Conservation (phyloP, 345 rosid species). For the Erodium maritimum region DNA sequence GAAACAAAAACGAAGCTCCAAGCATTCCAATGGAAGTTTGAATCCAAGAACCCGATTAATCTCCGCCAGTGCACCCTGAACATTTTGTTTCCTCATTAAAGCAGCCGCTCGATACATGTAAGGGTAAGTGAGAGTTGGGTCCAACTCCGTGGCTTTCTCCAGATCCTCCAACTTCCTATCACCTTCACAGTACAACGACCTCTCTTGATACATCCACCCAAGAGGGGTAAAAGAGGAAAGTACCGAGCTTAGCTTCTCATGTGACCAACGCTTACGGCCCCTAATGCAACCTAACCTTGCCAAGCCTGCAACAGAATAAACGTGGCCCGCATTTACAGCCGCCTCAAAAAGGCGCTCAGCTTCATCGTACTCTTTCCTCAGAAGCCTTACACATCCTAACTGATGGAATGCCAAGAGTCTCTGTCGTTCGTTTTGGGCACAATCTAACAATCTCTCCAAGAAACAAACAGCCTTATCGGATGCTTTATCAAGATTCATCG, state of each 20-base stretch:
- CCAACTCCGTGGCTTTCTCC: conserved; percentile 68
- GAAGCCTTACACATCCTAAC: conserved; percentile 71
- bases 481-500: conserved; percentile 62
- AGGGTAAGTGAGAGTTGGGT: conserved; percentile 89
- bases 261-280: conserved; percentile 53
- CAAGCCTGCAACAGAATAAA: conserved; percentile 72
- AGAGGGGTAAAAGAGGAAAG: conserved; percentile 54
- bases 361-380: conserved; percentile 71
- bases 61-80: conserved; percentile 68
- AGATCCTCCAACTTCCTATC: conserved; percentile 77
- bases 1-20: conserved; percentile 93
- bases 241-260: conserved; percentile 69
- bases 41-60: conserved; percentile 81
- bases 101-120: conserved; percentile 87
- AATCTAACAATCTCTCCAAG: conserved; percentile 51
- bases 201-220: conserved; percentile 97
- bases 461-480: conserved; percentile 60
- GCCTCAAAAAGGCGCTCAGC: conserved; percentile 64
- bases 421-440: conserved; percentile 62
- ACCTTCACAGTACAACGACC: conserved; percentile 79
- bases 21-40: conserved; percentile 85
- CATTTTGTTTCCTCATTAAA: conserved; percentile 69
- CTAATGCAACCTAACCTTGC: conserved; percentile 60
- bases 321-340: conserved; percentile 63
- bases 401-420: conserved; percentile 78